A percentile compares a stretch with the other conserved stretches of the same genome.
These are phyloP conservation scores for Neonectria punicea DNA, from an alignment of 2,329 filamentous ascomycete species.

Conservation along the genomic window DNA sequence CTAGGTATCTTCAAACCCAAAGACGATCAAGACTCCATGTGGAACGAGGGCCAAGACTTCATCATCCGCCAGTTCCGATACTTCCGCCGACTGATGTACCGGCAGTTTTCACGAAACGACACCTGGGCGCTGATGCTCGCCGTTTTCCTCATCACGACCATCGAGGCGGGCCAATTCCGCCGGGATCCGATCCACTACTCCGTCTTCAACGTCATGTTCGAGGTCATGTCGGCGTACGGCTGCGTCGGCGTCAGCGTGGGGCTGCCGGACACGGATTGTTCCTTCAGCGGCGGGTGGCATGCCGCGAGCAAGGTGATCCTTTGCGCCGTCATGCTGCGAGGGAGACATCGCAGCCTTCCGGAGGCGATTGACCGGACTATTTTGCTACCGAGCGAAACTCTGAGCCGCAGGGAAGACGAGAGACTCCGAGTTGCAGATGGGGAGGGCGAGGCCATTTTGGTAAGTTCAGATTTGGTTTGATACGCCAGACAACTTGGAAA, in stretches of 20 bases:
- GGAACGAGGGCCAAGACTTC: not conserved
- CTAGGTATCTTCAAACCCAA: not conserved
- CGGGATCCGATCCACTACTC: not conserved
- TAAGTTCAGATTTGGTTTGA: no score
- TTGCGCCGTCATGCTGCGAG: conserved; percentile 6
- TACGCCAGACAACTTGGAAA: no score
- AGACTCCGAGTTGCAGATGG: no score
- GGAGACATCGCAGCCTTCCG: conserved; percentile 3
- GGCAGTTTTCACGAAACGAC: not conserved
- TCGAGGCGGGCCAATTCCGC: not conserved
- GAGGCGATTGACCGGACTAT: conserved; percentile 2
- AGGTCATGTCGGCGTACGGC: conserved; percentile 10
- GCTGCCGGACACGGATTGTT: not conserved
- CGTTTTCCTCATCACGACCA: not conserved
- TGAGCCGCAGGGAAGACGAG: not conserved
- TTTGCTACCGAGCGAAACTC: not conserved
- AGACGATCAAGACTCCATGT: not conserved
- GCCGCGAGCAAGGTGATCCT: conserved; percentile 4
- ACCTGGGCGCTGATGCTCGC: not conserved
- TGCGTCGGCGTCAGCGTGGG: conserved; percentile 3
- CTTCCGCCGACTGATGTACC: not conserved
- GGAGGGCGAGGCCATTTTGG: no score
- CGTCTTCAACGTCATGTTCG: conserved; percentile 4
- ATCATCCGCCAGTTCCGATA: not conserved
- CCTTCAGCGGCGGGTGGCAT: conserved; percentile 1